phyloP scores from a whole-genome alignment of 306 rosid species.

The barrel medic (Medicago truncatula) region MtrunA17r5.0-ANR NC_053049.1:10049001-10049500 shows the following conservation, averaged over 20 bases:
- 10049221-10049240: background rate
- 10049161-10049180: background rate
- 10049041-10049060: no score
- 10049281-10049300: no score
- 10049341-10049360: no score
- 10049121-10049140: background rate
- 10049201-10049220: background rate
- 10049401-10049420: no score
- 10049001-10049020: no score
- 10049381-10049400: no score
- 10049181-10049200: background rate
- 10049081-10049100: background rate
- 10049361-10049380: no score
- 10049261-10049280: background rate
- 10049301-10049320: no score
- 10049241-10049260: background rate
- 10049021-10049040: no score
- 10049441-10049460: background rate
- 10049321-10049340: no score
- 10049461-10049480: constrained; percentile 90
- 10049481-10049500: constrained; percentile 79
- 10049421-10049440: background rate
- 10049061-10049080: no score
- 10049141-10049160: background rate
- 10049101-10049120: background rate